phyloP scores from a whole-genome alignment of 441 rosid species.

The Macaranga tanarius region DNA sequence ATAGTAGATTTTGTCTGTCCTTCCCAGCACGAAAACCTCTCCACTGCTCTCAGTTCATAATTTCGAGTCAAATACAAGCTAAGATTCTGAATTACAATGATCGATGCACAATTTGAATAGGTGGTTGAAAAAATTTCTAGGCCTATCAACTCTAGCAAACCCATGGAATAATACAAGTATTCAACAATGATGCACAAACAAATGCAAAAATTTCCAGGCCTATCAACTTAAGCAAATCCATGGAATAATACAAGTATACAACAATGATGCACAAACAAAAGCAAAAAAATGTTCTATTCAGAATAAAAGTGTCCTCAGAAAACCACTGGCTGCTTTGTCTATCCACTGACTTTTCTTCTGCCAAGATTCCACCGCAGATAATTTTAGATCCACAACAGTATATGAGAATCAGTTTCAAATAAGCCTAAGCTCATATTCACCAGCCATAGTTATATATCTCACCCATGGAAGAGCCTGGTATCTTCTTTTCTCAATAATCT shows the following conservation, averaged over 20 bases:
- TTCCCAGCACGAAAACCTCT: background rate
- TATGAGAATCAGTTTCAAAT: slow-evolving; percentile 28
- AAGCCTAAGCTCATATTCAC: slow-evolving; percentile 83
- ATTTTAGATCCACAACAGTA: slow-evolving; percentile 6
- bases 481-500: slow-evolving; percentile 83
- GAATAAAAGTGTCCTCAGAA: slow-evolving; percentile 7
- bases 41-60: background rate
- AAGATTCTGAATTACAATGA: background rate
- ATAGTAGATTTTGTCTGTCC: too few species aligned
- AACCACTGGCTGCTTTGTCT: slow-evolving; percentile 4
- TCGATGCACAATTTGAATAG: slow-evolving; percentile 2
- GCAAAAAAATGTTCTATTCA: background rate
- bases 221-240: too few species aligned
- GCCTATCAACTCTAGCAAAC: background rate
- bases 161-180: slow-evolving; percentile 16
- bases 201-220: too few species aligned
- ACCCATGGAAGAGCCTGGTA: slow-evolving; percentile 91
- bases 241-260: too few species aligned
- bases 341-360: slow-evolving; percentile 8
- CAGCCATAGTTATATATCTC: slow-evolving; percentile 86
- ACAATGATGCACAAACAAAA: too few species aligned
- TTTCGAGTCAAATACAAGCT: slow-evolving; percentile 1
- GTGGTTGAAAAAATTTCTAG: background rate
- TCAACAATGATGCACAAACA: slow-evolving; percentile 6
- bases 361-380: slow-evolving; percentile 14